These are phyloP conservation scores for Psilocybe cyanescens DNA, from an alignment of 768 basidiomycete species.

Conservation along the genomic window DNA sequence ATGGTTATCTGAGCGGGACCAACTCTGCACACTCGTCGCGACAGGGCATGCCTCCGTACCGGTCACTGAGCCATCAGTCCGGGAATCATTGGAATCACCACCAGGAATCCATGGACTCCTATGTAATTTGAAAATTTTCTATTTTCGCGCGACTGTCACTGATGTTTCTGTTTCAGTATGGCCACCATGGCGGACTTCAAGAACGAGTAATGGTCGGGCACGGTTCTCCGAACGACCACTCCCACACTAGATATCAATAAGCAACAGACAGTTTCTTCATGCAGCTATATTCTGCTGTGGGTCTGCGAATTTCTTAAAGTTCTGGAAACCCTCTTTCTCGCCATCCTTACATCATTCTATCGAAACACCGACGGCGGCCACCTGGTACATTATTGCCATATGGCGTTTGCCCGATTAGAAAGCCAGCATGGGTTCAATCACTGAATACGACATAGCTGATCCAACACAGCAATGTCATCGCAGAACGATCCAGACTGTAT, in stretches of 20 bases:
- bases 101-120: constrained; percentile 63
- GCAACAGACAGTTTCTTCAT: constrained; percentile 1
- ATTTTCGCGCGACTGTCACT: constrained; percentile 12
- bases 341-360: constrained; percentile 13
- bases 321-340: constrained; percentile 13
- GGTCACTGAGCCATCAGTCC: constrained; percentile 52
- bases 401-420: constrained; percentile 13
- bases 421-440: constrained; percentile 3
- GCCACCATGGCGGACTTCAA: constrained; percentile 29
- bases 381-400: constrained; percentile 7
- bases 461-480: not conserved
- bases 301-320: constrained; percentile 5
- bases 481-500: not conserved
- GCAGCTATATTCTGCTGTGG: not conserved
- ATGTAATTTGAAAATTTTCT: constrained; percentile 47
- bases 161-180: constrained; percentile 17
- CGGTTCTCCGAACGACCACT: constrained; percentile 36
- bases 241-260: constrained; percentile 50
- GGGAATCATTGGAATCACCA: constrained; percentile 60
- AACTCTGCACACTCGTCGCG: constrained; percentile 40
- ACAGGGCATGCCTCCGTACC: constrained; percentile 46
- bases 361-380: constrained; percentile 2
- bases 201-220: constrained; percentile 42
- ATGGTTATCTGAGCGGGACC: constrained; percentile 43
- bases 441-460: constrained; percentile 1